phyloP scores from a whole-genome alignment of 2,329 filamentous ascomycete species.

The Plectosphaerella sp. region DNA sequence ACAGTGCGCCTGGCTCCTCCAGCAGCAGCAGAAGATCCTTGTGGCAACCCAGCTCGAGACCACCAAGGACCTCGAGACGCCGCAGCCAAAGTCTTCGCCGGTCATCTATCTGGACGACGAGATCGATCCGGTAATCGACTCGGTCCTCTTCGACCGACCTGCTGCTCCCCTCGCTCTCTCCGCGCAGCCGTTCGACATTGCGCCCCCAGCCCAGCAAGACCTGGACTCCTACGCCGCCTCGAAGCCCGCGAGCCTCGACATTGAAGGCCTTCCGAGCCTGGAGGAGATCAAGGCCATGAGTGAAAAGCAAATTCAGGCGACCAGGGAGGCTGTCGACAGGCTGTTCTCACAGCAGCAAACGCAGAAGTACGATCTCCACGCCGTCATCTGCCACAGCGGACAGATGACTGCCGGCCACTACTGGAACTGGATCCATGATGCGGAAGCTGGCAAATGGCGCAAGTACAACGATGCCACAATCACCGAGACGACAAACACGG shows the following conservation, averaged over 20 bases:
- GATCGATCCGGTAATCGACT: background rate
- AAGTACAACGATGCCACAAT: conserved; percentile 92
- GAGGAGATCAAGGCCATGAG: conserved; percentile 36
- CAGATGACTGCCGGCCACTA: conserved; percentile 77
- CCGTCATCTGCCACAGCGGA: conserved; percentile 88
- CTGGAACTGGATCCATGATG: conserved; percentile 95
- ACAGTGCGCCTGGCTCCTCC: conserved; percentile 70
- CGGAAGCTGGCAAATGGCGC: conserved; percentile 72
- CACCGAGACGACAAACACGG: conserved; percentile 59
- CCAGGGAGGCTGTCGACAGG: conserved; percentile 24
- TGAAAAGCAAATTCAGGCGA: conserved; percentile 31
- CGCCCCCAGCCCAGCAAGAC: background rate
- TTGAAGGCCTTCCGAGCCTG: background rate
- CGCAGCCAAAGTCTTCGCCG: conserved; percentile 1
- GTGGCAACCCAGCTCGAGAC: conserved; percentile 21
- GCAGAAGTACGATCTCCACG: conserved; percentile 77
- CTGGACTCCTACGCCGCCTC: background rate
- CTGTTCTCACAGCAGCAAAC: conserved; percentile 62
- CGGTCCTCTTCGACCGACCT: conserved; percentile 5
- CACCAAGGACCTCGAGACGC: conserved; percentile 12
- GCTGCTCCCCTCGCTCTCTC: conserved; percentile 7
- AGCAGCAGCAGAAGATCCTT: conserved; percentile 55
- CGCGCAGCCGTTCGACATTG: background rate
- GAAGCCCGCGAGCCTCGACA: background rate
- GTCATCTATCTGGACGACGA: conserved; percentile 4